Conservation (phyloP, 306 rosid species). For the Quercus engelmannii region DNA sequence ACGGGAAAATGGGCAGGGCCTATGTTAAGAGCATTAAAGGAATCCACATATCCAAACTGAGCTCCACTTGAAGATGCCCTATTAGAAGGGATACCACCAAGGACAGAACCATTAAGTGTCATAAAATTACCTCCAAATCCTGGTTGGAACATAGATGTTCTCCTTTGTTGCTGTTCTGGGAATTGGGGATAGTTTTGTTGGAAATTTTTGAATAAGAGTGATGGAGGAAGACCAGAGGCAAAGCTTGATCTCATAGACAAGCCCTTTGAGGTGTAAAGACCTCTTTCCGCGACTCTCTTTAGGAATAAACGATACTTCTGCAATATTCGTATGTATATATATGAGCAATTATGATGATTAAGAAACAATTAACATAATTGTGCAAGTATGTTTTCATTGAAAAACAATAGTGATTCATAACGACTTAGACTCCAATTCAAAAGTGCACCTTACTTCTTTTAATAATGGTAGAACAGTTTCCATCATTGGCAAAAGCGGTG, state of each 20-base stretch:
- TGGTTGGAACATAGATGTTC: not conserved
- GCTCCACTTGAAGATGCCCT: not conserved
- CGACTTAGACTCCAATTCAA: too few species aligned
- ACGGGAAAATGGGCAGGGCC: not conserved
- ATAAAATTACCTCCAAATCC: not conserved
- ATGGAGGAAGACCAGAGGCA: conserved; percentile 29
- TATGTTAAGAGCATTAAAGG: not conserved
- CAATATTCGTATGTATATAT: not conserved
- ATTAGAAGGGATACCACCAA: not conserved
- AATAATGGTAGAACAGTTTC: too few species aligned
- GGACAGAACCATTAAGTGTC: not conserved
- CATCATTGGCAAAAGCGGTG: too few species aligned
- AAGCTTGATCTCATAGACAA: conserved; percentile 45
- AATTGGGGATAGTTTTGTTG: not conserved
- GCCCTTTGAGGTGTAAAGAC: conserved; percentile 10
- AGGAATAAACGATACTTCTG: conserved; percentile 66
- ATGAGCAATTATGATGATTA: not conserved
- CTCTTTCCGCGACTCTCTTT: conserved; percentile 36
- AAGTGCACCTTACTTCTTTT: too few species aligned
- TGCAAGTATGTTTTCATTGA: too few species aligned
- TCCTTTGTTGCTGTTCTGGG: not conserved
- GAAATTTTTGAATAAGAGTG: not conserved
- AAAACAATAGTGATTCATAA: too few species aligned
- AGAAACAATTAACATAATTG: not conserved
- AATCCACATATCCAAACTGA: not conserved